These are phyloP conservation scores for Blastobotrys illinoisensis DNA, from an alignment of 1,139 yeast species.

Conservation along the genomic window DNA sequence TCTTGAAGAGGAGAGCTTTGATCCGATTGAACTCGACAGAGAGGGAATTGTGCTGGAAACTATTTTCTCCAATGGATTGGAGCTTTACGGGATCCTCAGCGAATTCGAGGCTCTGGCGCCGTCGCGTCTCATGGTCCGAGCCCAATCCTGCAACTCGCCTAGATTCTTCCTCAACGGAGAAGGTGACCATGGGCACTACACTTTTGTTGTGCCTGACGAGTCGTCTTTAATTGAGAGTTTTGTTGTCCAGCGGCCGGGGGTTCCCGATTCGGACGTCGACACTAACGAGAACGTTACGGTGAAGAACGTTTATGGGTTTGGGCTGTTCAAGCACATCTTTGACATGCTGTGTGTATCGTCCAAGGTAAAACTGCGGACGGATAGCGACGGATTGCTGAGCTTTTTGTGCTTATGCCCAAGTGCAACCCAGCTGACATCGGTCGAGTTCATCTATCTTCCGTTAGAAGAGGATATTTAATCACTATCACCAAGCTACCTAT, in stretches of 20 bases:
- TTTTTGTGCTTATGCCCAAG: neutral
- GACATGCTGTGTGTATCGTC: neutral
- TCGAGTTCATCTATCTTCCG: neutral
- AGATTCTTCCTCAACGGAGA: neutral
- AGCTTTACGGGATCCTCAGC: constrained; percentile 46
- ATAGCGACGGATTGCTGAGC: neutral
- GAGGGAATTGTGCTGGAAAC: constrained; percentile 54
- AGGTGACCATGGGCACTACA: neutral
- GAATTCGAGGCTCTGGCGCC: constrained; percentile 66
- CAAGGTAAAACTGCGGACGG: neutral
- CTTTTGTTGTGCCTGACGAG: neutral
- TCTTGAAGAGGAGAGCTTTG: constrained; percentile 14
- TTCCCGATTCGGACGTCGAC: neutral
- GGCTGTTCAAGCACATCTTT: neutral
- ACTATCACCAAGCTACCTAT: too few species aligned
- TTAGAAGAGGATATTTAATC: constrained; percentile 32
- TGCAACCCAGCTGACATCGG: neutral
- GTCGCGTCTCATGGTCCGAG: neutral
- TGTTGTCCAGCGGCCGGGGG: neutral
- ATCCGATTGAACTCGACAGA: constrained; percentile 30
- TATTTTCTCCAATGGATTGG: constrained; percentile 45
- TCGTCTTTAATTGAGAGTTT: neutral
- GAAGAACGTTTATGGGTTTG: neutral
- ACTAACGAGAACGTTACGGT: neutral
- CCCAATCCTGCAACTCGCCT: neutral